Base-by-base conservation (phyloP, 345 rosid genomes). In the Excoecaria agallocha region DNA sequence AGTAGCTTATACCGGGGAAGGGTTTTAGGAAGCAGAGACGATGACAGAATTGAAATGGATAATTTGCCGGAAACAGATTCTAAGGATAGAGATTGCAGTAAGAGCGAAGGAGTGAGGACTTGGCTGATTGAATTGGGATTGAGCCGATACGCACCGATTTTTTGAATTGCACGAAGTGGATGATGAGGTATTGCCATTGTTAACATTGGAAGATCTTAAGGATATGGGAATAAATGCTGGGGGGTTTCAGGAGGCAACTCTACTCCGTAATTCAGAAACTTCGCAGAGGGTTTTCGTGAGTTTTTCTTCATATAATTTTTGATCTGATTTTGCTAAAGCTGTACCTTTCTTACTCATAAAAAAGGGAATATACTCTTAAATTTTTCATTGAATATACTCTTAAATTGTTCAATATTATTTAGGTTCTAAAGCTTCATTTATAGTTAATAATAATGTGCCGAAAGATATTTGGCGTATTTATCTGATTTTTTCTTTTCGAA, bases 211-310 rank as follows among this genome's bases (percentile, higher is more conserved):
- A 64, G 83, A 80, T 76, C 76, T 80, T 17, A 80, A 80, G n/a
- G 83, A 80, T 62, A 80, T 80, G 83, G 83, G 83, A 56, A 80
- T 80, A 35, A 80, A 76, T 56, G 83, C 83, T 22, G 83, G 72
- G 8, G n/a, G 83, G 83, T 16, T 80, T 80, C 6, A 54, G 83
- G 43, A 65, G 83, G 74, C 76, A 80, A 64, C 76, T 80, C 12
- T 80, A 75, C 37, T 76, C 80, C 49, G 79, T 80, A 35, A 80
- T 80, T 4, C 83, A 67, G 71, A 80, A 80, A 71, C 83, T 80
- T 57, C 70, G 74, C 19, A 80, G 68, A 67, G 83, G 80, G 19
- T 80, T 72, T 57, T 73, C 80, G 24, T 80, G 83, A 80, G 66
- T 73, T 50, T 56, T 66, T 20, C 49, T 20, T 43, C 41, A 13